Evolutionary conservation across 2,329 filamentous ascomycete species (phyloP).

Genomic region (Aspergillus tamarii): DNA sequence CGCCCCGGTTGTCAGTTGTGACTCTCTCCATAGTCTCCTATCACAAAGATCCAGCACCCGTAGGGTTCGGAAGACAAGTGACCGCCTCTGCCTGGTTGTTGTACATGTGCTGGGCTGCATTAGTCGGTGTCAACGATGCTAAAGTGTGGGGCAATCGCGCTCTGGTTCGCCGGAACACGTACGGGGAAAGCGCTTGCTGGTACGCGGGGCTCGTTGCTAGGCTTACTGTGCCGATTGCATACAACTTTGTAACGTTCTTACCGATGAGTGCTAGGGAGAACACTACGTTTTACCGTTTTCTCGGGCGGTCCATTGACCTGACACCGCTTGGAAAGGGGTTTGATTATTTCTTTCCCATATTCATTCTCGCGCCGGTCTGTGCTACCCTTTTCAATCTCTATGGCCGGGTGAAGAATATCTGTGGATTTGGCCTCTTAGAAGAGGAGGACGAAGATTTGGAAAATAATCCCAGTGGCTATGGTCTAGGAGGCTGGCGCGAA

Average conservation of each 20-base stretch:
- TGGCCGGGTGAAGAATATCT: slow-evolving; percentile 72
- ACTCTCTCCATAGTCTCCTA: slow-evolving; percentile 67
- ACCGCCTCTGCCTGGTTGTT: slow-evolving; percentile 86
- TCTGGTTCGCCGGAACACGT: slow-evolving; percentile 85
- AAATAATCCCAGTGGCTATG: slow-evolving; percentile 66
- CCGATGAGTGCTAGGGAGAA: slow-evolving; percentile 70
- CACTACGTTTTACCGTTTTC: slow-evolving; percentile 85
- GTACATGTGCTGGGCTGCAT: slow-evolving; percentile 92
- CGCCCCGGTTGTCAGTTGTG: slow-evolving; percentile 74
- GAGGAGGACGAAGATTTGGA: slow-evolving; percentile 70
- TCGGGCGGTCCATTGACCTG: slow-evolving; percentile 80
- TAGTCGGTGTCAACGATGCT: slow-evolving; percentile 86
- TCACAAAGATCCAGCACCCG: slow-evolving; percentile 69
- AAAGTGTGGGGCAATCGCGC: slow-evolving; percentile 98
- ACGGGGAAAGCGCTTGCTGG: slow-evolving; percentile 92
- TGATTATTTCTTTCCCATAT: slow-evolving; percentile 83
- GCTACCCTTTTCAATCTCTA: slow-evolving; percentile 91
- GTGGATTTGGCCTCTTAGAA: slow-evolving; percentile 79
- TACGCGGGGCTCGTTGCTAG: slow-evolving; percentile 91
- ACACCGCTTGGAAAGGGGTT: slow-evolving; percentile 83
- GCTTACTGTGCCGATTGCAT: slow-evolving; percentile 87
- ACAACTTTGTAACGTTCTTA: slow-evolving; percentile 95
- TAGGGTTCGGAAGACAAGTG: slow-evolving; percentile 84
- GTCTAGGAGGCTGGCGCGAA: slow-evolving; percentile 86
- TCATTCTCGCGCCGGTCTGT: slow-evolving; percentile 81